Conservation (phyloP, 1,284 basidiomycete species). For the Afroboletus lepidellus region DNA sequence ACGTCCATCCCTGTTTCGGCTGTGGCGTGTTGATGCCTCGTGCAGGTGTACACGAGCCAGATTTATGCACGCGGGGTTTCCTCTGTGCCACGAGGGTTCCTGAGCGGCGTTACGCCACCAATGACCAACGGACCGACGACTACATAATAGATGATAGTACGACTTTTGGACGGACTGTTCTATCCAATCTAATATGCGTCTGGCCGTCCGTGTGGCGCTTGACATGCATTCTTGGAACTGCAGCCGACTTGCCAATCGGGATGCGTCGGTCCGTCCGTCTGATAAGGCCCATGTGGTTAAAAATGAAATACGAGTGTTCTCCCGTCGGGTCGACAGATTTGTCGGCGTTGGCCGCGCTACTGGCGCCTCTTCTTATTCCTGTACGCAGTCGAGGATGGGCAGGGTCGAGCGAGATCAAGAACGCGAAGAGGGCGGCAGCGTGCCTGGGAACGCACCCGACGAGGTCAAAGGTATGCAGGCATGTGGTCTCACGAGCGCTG, state of each 20-base stretch:
- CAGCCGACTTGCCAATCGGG: constrained; percentile 2
- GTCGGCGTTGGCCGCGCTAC: not conserved
- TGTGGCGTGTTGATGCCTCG: constrained; percentile 2
- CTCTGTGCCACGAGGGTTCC: constrained; percentile 57
- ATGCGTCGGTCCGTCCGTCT: not conserved
- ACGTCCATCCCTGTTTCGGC: not conserved
- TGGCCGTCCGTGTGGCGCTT: not conserved
- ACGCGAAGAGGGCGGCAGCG: constrained; percentile 7
- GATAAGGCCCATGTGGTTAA: too few relatives aligned
- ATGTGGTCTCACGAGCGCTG: not conserved
- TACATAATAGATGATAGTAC: constrained; percentile 19
- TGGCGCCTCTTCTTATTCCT: not conserved
- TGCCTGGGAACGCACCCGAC: constrained; percentile 45
- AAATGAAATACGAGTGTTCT: too few relatives aligned
- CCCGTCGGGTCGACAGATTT: too few relatives aligned
- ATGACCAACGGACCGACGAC: constrained; percentile 7
- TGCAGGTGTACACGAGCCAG: constrained; percentile 73
- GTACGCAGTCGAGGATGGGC: constrained; percentile 6
- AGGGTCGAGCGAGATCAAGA: not conserved
- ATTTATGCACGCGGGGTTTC: constrained; percentile 89
- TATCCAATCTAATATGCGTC: constrained; percentile 14
- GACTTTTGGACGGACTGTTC: not conserved
- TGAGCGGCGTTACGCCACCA: constrained; percentile 19
- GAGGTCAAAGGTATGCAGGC: constrained; percentile 41
- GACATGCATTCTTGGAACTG: not conserved